Conservation (phyloP, 352 stramenopile species). For the Lagenidium giganteum region DNA sequence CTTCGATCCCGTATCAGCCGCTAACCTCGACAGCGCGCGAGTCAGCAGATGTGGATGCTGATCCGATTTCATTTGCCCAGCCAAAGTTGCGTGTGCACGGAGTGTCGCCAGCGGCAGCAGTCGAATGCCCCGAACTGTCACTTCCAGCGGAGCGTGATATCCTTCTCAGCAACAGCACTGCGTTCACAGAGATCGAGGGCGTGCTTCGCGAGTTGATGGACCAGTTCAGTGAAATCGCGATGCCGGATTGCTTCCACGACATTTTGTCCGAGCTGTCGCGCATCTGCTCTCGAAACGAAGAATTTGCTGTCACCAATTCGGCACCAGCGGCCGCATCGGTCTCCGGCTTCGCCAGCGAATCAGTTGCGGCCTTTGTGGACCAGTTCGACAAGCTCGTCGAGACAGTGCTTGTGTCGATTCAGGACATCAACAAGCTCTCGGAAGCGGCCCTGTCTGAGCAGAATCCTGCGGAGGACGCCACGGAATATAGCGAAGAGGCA, state of each 20-base stretch:
- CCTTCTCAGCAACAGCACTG: conserved; percentile 24
- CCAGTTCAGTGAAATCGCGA: conserved; percentile 22
- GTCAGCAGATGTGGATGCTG: conserved; percentile 22
- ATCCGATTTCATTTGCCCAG: conserved; percentile 36
- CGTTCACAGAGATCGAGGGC: conserved; percentile 28
- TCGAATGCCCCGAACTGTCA: neutral
- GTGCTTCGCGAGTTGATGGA: conserved; percentile 20
- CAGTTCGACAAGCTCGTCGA: conserved; percentile 70
- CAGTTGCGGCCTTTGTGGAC: conserved; percentile 36
- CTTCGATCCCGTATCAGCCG: conserved; percentile 27
- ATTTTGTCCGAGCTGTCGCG: conserved; percentile 20
- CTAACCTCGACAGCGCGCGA: conserved; percentile 28
- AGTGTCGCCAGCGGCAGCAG: conserved; percentile 29
- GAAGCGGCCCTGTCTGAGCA: conserved; percentile 24
- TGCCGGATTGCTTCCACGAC: conserved; percentile 27
- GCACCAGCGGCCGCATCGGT: neutral
- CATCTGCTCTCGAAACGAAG: no score
- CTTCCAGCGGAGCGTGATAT: conserved; percentile 26
- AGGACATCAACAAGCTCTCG: conserved; percentile 57
- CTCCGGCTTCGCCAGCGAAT: conserved; percentile 12
- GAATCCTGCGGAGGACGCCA: conserved; percentile 13
- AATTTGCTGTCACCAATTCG: no score
- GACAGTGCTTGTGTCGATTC: conserved; percentile 73
- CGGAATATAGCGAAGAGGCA: neutral
- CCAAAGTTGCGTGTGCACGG: conserved; percentile 43